phyloP scores from a whole-genome alignment of 108 stramenopile genomes.

The Cylindrotheca closterium region DNA sequence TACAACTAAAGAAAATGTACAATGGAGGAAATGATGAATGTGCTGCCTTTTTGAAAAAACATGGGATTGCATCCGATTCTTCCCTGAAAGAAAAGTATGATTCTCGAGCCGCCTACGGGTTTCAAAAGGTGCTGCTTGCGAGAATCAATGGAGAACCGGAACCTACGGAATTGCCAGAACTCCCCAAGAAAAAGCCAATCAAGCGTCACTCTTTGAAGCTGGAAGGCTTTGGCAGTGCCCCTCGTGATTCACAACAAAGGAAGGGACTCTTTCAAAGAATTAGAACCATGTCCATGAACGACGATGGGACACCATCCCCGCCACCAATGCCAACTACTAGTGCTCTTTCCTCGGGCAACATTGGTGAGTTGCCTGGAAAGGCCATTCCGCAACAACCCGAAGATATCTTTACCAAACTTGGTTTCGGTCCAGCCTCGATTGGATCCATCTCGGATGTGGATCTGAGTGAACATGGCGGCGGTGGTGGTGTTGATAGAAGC shows the following conservation, averaged over 20 bases:
- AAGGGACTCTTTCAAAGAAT: background rate
- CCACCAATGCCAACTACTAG: no score
- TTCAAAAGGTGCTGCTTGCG: conserved; percentile 34
- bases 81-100: conserved; percentile 25
- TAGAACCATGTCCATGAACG: no score
- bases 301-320: no score
- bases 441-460: background rate
- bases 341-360: background rate
- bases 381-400: no score
- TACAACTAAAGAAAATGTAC: conserved; percentile 28
- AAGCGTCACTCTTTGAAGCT: background rate
- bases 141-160: conserved; percentile 38
- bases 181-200: background rate
- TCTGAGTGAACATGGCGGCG: no score
- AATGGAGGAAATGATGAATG: conserved; percentile 28
- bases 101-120: conserved; percentile 34
- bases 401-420: background rate
- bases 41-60: conserved; percentile 16
- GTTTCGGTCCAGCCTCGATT: background rate
- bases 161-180: conserved; percentile 45
- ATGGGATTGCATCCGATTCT: conserved; percentile 9
- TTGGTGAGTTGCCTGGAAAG: background rate
- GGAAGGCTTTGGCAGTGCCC: background rate
- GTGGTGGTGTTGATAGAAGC: no score
- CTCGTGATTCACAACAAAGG: background rate